phyloP scores from a whole-genome alignment of 257 asterid species.

The Solanum neorickii region DNA sequence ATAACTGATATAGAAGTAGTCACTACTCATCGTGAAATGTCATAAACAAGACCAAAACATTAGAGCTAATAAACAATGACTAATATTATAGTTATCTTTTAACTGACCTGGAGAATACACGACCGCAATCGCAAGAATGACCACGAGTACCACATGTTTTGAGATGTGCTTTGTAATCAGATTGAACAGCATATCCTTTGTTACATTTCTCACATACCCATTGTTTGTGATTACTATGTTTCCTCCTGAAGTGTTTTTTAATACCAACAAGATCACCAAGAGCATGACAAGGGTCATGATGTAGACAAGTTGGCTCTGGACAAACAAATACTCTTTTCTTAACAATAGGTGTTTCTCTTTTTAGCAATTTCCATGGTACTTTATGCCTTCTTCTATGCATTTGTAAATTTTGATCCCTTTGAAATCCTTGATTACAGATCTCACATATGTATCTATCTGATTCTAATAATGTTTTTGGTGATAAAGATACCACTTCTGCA shows the following conservation, averaged over 20 bases:
- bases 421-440: slow-evolving; percentile 20
- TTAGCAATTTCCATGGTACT: slow-evolving; percentile 18
- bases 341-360: slow-evolving; percentile 36
- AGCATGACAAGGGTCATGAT: slow-evolving; percentile 69
- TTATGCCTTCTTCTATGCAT: slow-evolving; percentile 18
- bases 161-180: slow-evolving; percentile 63
- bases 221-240: slow-evolving; percentile 55
- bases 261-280: slow-evolving; percentile 70
- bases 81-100: not conserved
- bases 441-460: slow-evolving; percentile 19
- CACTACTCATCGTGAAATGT: not conserved
- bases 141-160: slow-evolving; percentile 72
- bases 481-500: slow-evolving; percentile 13
- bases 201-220: slow-evolving; percentile 62
- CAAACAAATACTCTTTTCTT: slow-evolving; percentile 58
- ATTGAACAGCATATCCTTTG: slow-evolving; percentile 63
- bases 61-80: not conserved
- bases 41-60: not conserved
- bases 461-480: slow-evolving; percentile 15
- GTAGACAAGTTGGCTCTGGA: slow-evolving; percentile 66
- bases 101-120: slow-evolving; percentile 43
- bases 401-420: slow-evolving; percentile 18
- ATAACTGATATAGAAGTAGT: not conserved
- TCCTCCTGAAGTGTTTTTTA: slow-evolving; percentile 59
- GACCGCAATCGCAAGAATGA: slow-evolving; percentile 65